Base-by-base conservation (phyloP, 352 stramenopile species). In the Phytopythium mirpurense region DNA sequence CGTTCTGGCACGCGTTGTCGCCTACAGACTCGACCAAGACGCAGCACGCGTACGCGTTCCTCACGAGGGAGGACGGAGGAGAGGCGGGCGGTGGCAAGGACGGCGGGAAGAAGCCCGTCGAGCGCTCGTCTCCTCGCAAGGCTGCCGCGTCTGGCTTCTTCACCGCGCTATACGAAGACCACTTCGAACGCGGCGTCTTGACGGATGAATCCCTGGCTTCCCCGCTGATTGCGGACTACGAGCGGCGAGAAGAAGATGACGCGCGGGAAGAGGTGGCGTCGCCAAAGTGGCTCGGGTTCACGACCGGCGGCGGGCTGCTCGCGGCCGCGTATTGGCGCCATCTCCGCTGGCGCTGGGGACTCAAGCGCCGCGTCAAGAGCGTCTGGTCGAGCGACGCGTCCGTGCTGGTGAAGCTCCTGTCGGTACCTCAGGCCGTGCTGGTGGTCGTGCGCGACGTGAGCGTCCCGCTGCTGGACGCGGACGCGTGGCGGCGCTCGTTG, bases 401-500 rank as follows among this genome's bases (percentile, higher is more conserved):
- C 10, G 10, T 82, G 1, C 1, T 78, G 5, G 21, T 77, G 12
- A 89, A 90, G 45, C 23, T 79, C 14, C 36, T 89, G 35, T 74
- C 49, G 23, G 49, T 90, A 5, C 79, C 78, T 15, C 71, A 86
- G 44, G 62, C 72, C 27, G 27, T 60, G 4, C 62, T 92, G 14
- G 65, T 88, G 40, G 36, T 86, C 0, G 31, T 76, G 21, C 77
- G 83, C 19, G 79, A 93, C 52, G 41, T 83, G 23, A 92, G 81
- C 5, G 70, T 90, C 15, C 86, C 83, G 15, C 60, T 91, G 18
- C 57, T 95, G 3, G 80, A 91, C 48, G 56, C 72, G 18, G 74
- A 85, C 1, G 72, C 64, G 5, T 94, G 78, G 78, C 96, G 83
- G 3, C 79, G 95, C 14, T 71, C 72, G 3, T 75, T 96, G 24